Evolutionary conservation across 164 flowering plant species (phyloP).

Genomic region (Umbilicus rupestris): DNA sequence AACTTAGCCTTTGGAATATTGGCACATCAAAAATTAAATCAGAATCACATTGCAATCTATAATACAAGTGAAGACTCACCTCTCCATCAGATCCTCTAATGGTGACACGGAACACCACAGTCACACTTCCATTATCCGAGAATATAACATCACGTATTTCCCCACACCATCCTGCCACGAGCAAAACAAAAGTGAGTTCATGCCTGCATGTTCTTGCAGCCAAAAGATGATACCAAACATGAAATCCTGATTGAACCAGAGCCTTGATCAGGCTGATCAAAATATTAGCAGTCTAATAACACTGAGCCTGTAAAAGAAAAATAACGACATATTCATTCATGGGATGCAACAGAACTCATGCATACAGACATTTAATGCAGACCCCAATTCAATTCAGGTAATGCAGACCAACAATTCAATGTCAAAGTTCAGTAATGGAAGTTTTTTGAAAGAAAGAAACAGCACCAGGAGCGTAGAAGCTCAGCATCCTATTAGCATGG

Average conservation of each 20-base stretch:
- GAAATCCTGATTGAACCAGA: no score
- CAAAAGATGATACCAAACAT: not conserved
- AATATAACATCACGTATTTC: conserved; percentile 88
- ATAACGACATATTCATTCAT: no score
- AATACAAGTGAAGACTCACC: conserved; percentile 31
- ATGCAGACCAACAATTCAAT: not conserved
- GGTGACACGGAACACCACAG: conserved; percentile 95
- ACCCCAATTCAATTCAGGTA: not conserved
- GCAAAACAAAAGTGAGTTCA: not conserved
- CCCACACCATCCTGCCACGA: conserved; percentile 88
- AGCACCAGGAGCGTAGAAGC: conserved; percentile 87
- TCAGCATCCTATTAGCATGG: conserved; percentile 93
- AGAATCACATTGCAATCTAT: not conserved
- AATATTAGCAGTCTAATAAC: no score
- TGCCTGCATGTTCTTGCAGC: not conserved
- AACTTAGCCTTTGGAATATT: no score
- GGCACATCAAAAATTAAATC: no score
- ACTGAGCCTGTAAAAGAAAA: no score
- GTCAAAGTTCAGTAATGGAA: not conserved
- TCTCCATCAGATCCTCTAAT: conserved; percentile 96
- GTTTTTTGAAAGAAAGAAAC: no score
- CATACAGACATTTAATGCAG: no score
- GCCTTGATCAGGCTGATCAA: no score
- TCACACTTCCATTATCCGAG: conserved; percentile 76
- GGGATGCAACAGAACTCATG: no score